These are phyloP conservation scores for Chimonanthus praecox DNA, from an alignment of 164 flowering plant genomes.

Conservation along the genomic window DNA sequence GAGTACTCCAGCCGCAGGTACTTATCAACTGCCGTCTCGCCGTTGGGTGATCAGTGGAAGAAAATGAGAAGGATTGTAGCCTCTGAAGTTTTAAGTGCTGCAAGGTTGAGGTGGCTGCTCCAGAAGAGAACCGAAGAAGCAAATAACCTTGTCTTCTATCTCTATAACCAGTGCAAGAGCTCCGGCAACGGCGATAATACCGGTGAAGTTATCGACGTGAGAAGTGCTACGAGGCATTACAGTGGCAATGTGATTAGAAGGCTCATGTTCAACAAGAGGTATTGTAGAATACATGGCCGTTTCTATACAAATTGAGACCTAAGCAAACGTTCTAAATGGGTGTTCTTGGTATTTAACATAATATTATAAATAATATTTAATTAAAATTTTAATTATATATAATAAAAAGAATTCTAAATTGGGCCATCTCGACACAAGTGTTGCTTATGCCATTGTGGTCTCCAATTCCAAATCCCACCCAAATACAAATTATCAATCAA, in stretches of 20 bases:
- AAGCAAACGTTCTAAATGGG: too few species aligned
- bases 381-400: too few species aligned
- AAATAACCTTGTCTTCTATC: slow-evolving; percentile 24
- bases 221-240: slow-evolving; percentile 12
- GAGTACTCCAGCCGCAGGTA: slow-evolving; percentile 24
- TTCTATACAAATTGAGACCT: too few species aligned
- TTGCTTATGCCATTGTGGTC: too few species aligned
- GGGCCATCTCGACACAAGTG: too few species aligned
- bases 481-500: too few species aligned
- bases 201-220: slow-evolving; percentile 10
- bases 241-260: slow-evolving; percentile 24
- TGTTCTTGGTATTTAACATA: too few species aligned
- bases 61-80: slow-evolving; percentile 32
- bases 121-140: slow-evolving; percentile 32
- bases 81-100: slow-evolving; percentile 23
- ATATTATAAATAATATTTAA: too few species aligned
- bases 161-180: slow-evolving; percentile 21
- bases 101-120: slow-evolving; percentile 26
- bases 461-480: too few species aligned
- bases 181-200: not conserved
- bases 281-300: too few species aligned
- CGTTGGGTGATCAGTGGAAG: slow-evolving; percentile 35
- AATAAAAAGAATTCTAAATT: too few species aligned
- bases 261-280: slow-evolving; percentile 23
- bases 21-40: slow-evolving; percentile 15